phyloP scores from a whole-genome alignment of 371 early-diverging fungal genomes.

The Coemansia sp. region DNA sequence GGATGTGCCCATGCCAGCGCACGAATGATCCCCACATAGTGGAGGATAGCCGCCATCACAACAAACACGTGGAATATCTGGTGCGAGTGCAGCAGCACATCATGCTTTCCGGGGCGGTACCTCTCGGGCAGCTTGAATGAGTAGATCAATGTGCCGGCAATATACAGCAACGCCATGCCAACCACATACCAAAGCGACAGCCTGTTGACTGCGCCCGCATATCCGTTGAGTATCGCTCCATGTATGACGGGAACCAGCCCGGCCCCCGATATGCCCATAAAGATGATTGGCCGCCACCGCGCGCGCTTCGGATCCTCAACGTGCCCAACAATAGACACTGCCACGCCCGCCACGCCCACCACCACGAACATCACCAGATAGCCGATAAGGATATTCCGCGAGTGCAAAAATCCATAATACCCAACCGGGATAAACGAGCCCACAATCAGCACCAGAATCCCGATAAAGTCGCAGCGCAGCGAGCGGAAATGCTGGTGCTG shows the following conservation, averaged over 20 bases:
- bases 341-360: conserved; percentile 55
- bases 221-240: conserved; percentile 68
- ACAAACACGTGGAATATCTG: conserved; percentile 93
- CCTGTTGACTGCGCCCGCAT: conserved; percentile 45
- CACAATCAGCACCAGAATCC: conserved; percentile 82
- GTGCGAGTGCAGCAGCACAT: conserved; percentile 75
- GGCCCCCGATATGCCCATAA: conserved; percentile 74
- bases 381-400: conserved; percentile 62
- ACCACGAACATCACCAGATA: conserved; percentile 63
- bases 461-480: conserved; percentile 91
- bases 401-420: conserved; percentile 72
- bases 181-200: conserved; percentile 56
- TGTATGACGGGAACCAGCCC: conserved; percentile 80
- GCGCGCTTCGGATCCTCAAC: conserved; percentile 70
- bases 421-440: conserved; percentile 76
- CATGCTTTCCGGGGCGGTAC: conserved; percentile 63
- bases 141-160: conserved; percentile 83
- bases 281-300: conserved; percentile 72
- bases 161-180: conserved; percentile 72
- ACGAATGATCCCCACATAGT: conserved; percentile 76
- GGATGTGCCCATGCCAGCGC: conserved; percentile 55
- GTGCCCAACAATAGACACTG: conserved; percentile 54
- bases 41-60: conserved; percentile 73
- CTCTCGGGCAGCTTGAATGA: conserved; percentile 70
- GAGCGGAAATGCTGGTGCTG: conserved; percentile 60